These are phyloP conservation scores for Amauroascus verrucosus DNA, from an alignment of 2,329 filamentous ascomycete species.

Conservation along the genomic window DNA sequence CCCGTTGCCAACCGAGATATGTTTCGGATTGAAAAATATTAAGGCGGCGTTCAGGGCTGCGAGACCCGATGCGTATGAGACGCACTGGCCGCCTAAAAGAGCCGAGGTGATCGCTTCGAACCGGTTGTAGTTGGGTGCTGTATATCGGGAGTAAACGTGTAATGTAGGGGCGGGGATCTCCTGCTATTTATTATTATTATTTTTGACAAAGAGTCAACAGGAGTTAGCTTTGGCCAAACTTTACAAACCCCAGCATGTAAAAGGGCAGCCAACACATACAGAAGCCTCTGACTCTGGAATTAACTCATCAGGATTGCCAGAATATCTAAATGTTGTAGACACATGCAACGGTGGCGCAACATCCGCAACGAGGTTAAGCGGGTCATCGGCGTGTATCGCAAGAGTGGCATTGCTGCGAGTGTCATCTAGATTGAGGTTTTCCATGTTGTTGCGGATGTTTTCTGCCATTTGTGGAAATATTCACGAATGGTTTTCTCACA, in stretches of 20 bases:
- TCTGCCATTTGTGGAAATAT: neutral
- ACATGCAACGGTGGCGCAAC: conserved; percentile 84
- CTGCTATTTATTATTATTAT: neutral
- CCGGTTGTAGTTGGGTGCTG: conserved; percentile 69
- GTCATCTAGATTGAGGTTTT: conserved; percentile 10
- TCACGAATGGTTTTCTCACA: neutral
- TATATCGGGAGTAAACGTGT: conserved; percentile 75
- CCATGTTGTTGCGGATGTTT: neutral
- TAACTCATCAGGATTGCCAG: conserved; percentile 57
- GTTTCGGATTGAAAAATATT: conserved; percentile 70
- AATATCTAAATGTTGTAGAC: conserved; percentile 83
- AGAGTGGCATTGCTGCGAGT: conserved; percentile 49
- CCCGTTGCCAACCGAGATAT: conserved; percentile 69
- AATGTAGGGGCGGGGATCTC: conserved; percentile 24
- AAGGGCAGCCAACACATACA: neutral
- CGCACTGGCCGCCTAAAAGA: conserved; percentile 52
- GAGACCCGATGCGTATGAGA: conserved; percentile 78
- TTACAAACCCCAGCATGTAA: too few relatives aligned
- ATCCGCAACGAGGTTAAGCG: conserved; percentile 61
- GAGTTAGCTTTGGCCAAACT: too few relatives aligned
- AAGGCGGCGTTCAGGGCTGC: conserved; percentile 81
- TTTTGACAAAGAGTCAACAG: too few relatives aligned
- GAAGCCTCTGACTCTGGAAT: conserved; percentile 40
- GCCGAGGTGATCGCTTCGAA: conserved; percentile 72
- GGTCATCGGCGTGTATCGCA: conserved; percentile 74